Evolutionary conservation across 768 basidiomycete genomes (phyloP).

Genomic region (Russula earlei): DNA sequence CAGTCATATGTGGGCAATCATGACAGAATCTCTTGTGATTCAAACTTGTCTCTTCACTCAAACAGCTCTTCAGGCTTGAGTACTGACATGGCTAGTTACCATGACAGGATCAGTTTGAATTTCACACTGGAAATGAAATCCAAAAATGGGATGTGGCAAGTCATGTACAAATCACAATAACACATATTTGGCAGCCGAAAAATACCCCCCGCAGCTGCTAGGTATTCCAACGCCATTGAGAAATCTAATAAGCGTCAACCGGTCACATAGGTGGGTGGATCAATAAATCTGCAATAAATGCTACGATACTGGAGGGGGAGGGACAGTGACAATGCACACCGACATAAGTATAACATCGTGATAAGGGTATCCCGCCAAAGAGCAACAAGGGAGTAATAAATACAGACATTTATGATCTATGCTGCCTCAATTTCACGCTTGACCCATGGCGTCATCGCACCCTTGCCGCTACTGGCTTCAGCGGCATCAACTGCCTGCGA

Average conservation of each 20-base stretch:
- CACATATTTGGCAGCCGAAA: too few species aligned
- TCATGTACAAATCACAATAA: too few species aligned
- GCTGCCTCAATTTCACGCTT: conserved; percentile 15
- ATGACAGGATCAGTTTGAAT: too few species aligned
- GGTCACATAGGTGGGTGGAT: not conserved
- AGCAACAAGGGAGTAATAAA: not conserved
- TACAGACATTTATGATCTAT: not conserved
- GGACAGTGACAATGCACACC: not conserved
- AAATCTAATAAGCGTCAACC: not conserved
- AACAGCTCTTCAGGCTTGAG: too few species aligned
- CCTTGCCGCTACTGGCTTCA: conserved; percentile 26
- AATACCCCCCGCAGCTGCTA: too few species aligned
- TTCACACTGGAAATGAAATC: too few species aligned
- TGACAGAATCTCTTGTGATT: too few species aligned
- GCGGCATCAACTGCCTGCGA: conserved; percentile 35
- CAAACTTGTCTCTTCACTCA: too few species aligned
- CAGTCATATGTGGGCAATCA: too few species aligned
- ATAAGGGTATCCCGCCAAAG: conserved; percentile 3
- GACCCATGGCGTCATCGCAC: conserved; percentile 8
- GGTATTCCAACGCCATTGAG: too few species aligned
- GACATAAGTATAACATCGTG: not conserved
- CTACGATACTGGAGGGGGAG: conserved; percentile 7
- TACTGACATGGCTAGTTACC: too few species aligned
- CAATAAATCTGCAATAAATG: conserved; percentile 9
- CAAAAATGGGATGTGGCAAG: too few species aligned